These are phyloP conservation scores for Triangularia verruculosa DNA, from an alignment of 2,329 filamentous ascomycete genomes.

Conservation along the genomic window DNA sequence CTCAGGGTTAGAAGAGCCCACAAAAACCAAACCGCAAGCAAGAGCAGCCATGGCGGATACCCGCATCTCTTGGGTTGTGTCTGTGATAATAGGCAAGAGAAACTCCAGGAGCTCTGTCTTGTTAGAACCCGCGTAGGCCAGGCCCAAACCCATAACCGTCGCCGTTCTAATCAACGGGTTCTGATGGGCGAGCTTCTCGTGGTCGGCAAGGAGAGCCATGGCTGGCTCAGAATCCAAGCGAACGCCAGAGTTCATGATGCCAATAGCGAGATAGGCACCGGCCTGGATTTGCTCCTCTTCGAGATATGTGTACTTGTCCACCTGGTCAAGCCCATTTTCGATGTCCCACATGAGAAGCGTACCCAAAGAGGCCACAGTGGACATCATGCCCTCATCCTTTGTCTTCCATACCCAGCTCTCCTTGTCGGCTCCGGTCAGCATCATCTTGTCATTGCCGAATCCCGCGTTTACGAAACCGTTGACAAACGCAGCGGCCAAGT, in stretches of 20 bases:
- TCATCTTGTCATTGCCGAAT: constrained; percentile 95
- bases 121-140: constrained; percentile 92
- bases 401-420: constrained; percentile 99
- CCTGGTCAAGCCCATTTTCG: constrained; percentile 85
- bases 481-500: constrained; percentile 91
- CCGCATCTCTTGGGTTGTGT: constrained; percentile 86
- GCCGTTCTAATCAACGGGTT: constrained; percentile 75
- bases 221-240: constrained; percentile 86
- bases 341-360: constrained; percentile 92
- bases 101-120: constrained; percentile 83
- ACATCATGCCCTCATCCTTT: constrained; percentile 96
- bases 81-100: constrained; percentile 81
- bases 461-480: constrained; percentile 97
- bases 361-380: constrained; percentile 88
- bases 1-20: constrained; percentile 87
- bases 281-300: constrained; percentile 81
- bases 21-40: constrained; percentile 84
- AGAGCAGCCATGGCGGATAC: constrained; percentile 94
- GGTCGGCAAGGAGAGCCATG: constrained; percentile 77
- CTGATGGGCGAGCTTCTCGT: constrained; percentile 74
- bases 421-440: constrained; percentile 80
- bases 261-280: constrained; percentile 87
- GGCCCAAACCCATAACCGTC: constrained; percentile 91
- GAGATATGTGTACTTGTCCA: constrained; percentile 90
- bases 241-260: constrained; percentile 93